Base-by-base conservation (phyloP, 1,139 yeast species). In the Candida dubliniensis region DNA sequence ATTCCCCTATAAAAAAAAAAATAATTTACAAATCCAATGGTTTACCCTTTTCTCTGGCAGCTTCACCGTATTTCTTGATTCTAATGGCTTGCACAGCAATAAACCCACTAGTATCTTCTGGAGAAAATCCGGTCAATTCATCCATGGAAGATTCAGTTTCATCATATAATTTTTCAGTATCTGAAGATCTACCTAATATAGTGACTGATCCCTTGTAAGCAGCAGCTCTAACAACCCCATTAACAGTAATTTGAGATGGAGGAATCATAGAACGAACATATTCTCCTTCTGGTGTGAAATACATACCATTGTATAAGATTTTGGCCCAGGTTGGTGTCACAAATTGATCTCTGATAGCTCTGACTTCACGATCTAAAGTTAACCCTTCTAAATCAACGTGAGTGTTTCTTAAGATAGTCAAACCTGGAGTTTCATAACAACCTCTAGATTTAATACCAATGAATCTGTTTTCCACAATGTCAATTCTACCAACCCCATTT, bases 81-180 rank as follows among this genome's bases (percentile, higher is more conserved):
- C 99, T 89, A 68, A 93, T 93, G 52, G 98, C 87, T 79, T 93
- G 96, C 57, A 93, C 96, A 58, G 96, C 90, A 71, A 93, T 93
- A 81, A 93, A 93, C 47, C 99, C 99, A 52, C 95, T 77, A 51
- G 99, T 89, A 68, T 93, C 98, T 67, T 87, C 91, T 50, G 99
- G 99, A 60, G 89, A 85, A 79, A 93, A 93, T 48, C 97, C 99
- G 48, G 98, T 91, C 63, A 93, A 83, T 74, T 93, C 98, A 71
- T 93, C 99, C 99, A 93, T 93, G 14, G 98, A 91, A 23, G 98
- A 90, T 69, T 91, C 97, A 49, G 96, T 89, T 55, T 96, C 97
- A 67, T 93, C 98, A 69, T 93, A 93, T 59, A 93, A 81, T 75
- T 90, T 91, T 74, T 91, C 98, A 50, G 98, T 89, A 52, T 84